A percentile compares a stretch with the other conserved stretches of the same genome.
These are phyloP conservation scores for Fusarium xylarioides DNA, from an alignment of 2,329 filamentous ascomycete species.

Conservation along the genomic window DNA sequence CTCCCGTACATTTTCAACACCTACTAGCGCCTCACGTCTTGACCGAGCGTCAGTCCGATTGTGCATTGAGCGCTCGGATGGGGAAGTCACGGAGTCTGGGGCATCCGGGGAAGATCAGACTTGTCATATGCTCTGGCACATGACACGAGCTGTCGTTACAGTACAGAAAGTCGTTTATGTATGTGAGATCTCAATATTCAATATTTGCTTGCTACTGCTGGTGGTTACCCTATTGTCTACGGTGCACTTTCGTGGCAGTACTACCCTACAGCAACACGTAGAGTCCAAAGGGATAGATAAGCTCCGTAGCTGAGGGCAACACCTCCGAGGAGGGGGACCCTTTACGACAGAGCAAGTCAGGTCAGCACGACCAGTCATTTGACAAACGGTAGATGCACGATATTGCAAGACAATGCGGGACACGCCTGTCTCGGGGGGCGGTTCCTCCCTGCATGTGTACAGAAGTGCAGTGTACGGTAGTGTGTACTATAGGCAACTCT, in stretches of 20 bases:
- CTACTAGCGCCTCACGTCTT: constrained; percentile 2
- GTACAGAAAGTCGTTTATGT: neutral
- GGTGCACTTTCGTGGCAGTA: neutral
- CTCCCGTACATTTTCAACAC: neutral
- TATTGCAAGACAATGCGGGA: constrained; percentile 17
- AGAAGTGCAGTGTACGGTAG: neutral
- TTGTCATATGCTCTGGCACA: constrained; percentile 22
- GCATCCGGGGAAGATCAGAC: neutral
- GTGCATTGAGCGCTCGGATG: constrained; percentile 11
- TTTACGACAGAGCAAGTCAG: neutral
- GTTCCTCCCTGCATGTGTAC: constrained; percentile 7
- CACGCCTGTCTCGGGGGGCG: constrained; percentile 6
- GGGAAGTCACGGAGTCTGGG: constrained; percentile 2
- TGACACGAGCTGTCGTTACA: constrained; percentile 6
- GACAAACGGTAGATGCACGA: constrained; percentile 14
- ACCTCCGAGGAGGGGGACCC: constrained; percentile 9
- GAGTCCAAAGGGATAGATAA: constrained; percentile 12
- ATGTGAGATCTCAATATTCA: neutral
- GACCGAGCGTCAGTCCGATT: constrained; percentile 1
- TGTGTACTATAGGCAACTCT: neutral
- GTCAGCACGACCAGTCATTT: constrained; percentile 9
- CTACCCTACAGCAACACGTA: neutral
- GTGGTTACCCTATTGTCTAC: constrained; percentile 22
- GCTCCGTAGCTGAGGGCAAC: neutral
- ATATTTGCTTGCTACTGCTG: neutral